Percentiles rank a stretch among this genome's conserved stretches.
These are phyloP conservation scores for Lichtheimia hyalospora DNA, from an alignment of 371 early-diverging fungal species.

Conservation along the genomic window DNA sequence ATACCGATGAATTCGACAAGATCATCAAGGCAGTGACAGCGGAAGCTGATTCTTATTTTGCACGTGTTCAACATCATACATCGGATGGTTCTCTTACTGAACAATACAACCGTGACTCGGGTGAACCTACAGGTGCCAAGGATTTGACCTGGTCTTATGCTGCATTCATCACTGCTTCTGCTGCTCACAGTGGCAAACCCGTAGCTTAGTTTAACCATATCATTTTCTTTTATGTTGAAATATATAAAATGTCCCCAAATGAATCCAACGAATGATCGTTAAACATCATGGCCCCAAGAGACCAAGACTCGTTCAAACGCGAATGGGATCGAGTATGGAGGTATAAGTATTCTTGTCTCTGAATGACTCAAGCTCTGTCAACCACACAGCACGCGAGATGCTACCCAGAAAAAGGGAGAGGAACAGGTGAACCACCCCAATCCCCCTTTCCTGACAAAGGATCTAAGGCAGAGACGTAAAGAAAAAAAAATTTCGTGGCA, in stretches of 20 bases:
- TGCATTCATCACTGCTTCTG: constrained; percentile 52
- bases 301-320: constrained; percentile 5
- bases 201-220: constrained; percentile 6
- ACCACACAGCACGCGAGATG: constrained; percentile 28
- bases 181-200: constrained; percentile 8
- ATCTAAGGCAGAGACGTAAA: constrained; percentile 47
- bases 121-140: constrained; percentile 59
- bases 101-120: constrained; percentile 59
- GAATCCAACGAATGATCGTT: constrained; percentile 29
- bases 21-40: constrained; percentile 26
- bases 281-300: constrained; percentile 2
- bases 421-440: too few relatives aligned
- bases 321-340: constrained; percentile 36
- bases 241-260: constrained; percentile 35
- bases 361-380: constrained; percentile 54
- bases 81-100: constrained; percentile 59
- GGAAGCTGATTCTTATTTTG: constrained; percentile 57
- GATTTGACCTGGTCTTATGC: constrained; percentile 82
- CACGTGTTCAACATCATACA: constrained; percentile 51
- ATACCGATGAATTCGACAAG: constrained; percentile 15
- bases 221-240: constrained; percentile 14
- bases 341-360: constrained; percentile 46
- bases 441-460: constrained; percentile 35
- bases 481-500: constrained; percentile 3
- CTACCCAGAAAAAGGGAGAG: constrained; percentile 17